These are phyloP conservation scores for Cinnamomum chago DNA, from an alignment of 164 flowering plant species.

Conservation along the genomic window DNA sequence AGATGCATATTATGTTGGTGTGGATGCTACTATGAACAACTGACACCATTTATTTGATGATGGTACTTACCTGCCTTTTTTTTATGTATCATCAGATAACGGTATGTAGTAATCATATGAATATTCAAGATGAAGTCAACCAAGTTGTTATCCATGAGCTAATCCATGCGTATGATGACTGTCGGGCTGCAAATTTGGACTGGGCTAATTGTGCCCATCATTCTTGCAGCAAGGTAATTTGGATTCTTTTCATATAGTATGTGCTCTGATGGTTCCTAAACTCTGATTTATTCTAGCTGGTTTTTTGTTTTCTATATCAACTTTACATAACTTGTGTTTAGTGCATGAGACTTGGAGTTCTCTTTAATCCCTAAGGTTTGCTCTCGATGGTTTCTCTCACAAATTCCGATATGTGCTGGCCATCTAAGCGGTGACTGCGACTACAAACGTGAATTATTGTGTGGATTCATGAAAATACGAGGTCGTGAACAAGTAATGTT, in stretches of 20 bases:
- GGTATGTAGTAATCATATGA: slow-evolving; percentile 79
- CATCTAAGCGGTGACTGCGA: slow-evolving; percentile 98
- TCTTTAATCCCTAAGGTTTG: neutral
- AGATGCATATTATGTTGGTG: no score
- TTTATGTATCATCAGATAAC: slow-evolving; percentile 40
- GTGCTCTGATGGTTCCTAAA: no score
- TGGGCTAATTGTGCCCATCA: no score
- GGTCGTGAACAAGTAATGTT: slow-evolving; percentile 88
- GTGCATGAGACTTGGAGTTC: neutral
- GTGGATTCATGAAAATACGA: slow-evolving; percentile 68
- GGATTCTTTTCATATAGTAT: no score
- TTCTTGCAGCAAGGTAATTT: no score
- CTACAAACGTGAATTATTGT: slow-evolving; percentile 77
- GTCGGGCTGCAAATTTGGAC: no score
- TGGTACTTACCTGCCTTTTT: neutral
- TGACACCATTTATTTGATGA: neutral
- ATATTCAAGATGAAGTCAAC: slow-evolving; percentile 78
- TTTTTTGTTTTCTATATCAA: no score
- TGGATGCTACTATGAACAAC: neutral
- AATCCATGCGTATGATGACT: no score
- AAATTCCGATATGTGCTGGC: slow-evolving; percentile 69
- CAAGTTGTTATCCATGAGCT: slow-evolving; percentile 82
- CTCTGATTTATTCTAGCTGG: no score
- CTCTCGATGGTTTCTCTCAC: neutral
- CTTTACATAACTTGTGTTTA: no score